Conservation (phyloP, 164 flowering plant species). For the Cinnamomum chago region DNA sequence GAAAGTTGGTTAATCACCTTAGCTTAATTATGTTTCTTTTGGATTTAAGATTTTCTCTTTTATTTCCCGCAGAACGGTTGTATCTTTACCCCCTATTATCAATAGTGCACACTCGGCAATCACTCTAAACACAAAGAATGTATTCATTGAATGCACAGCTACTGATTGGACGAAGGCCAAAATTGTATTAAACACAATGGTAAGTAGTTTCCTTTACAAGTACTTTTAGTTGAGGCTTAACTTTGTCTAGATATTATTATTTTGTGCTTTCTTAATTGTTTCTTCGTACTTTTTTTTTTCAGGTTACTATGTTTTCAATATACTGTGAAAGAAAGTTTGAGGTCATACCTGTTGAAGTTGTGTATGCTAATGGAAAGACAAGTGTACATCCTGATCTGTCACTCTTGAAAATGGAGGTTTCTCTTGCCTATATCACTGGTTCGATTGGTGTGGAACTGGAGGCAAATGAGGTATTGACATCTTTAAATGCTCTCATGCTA, state of each 20-base stretch:
- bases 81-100: constrained; percentile 92
- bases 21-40: background rate
- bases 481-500: background rate
- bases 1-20: background rate
- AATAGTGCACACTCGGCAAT: constrained; percentile 98
- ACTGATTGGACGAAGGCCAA: constrained; percentile 94
- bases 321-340: constrained; percentile 83
- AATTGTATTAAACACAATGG: constrained; percentile 92
- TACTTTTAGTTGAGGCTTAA: background rate
- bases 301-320: constrained; percentile 86
- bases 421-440: constrained; percentile 67
- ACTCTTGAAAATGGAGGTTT: constrained; percentile 62
- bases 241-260: background rate
- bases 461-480: constrained; percentile 50
- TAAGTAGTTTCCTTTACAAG: constrained; percentile 17
- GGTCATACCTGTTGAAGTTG: constrained; percentile 92
- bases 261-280: background rate
- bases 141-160: constrained; percentile 93
- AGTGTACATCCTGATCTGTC: constrained; percentile 70
- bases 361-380: constrained; percentile 55
- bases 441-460: constrained; percentile 67
- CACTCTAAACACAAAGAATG: constrained; percentile 73
- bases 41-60: background rate
- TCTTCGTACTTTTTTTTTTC: constrained; percentile 7
- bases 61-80: constrained; percentile 66